Conservation (phyloP, 1,284 basidiomycete genomes). For the Microbotryum intermedium region DNA sequence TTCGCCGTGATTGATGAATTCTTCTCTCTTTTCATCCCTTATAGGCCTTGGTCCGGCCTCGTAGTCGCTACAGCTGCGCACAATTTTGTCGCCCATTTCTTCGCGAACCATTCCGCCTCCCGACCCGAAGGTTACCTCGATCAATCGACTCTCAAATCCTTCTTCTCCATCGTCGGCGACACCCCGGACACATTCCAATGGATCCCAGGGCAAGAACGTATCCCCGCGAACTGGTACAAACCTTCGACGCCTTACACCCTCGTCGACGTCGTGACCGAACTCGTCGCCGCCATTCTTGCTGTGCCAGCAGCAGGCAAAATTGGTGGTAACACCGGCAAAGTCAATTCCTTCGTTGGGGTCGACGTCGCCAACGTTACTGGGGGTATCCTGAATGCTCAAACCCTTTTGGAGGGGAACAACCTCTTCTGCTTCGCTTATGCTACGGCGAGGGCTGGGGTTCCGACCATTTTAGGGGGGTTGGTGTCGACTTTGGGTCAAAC, state of each 20-base stretch:
- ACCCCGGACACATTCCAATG: not conserved
- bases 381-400: slow-evolving; percentile 21
- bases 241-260: slow-evolving; percentile 1
- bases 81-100: slow-evolving; percentile 2
- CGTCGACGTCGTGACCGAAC: slow-evolving; percentile 3
- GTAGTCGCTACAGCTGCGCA: slow-evolving; percentile 10
- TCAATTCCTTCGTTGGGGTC: slow-evolving; percentile 25
- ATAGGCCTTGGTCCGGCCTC: slow-evolving; percentile 3
- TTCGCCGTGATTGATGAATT: too few relatives aligned
- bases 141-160: slow-evolving; percentile 7
- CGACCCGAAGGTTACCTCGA: slow-evolving; percentile 8
- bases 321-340: slow-evolving; percentile 25
- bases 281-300: not conserved
- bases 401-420: slow-evolving; percentile 25
- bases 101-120: slow-evolving; percentile 5
- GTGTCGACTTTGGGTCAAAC: not conserved
- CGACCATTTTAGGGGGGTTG: slow-evolving; percentile 2
- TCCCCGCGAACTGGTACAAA: slow-evolving; percentile 8
- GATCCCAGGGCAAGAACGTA: slow-evolving; percentile 1
- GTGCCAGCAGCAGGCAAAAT: slow-evolving; percentile 12
- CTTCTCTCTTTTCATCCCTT: not conserved
- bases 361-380: slow-evolving; percentile 26
- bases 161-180: slow-evolving; percentile 7
- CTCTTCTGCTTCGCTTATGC: slow-evolving; percentile 20
- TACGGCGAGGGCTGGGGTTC: not conserved